These are phyloP conservation scores for Penicillium waksmanii DNA, from an alignment of 495 filamentous ascomycete species.

Conservation along the genomic window DNA sequence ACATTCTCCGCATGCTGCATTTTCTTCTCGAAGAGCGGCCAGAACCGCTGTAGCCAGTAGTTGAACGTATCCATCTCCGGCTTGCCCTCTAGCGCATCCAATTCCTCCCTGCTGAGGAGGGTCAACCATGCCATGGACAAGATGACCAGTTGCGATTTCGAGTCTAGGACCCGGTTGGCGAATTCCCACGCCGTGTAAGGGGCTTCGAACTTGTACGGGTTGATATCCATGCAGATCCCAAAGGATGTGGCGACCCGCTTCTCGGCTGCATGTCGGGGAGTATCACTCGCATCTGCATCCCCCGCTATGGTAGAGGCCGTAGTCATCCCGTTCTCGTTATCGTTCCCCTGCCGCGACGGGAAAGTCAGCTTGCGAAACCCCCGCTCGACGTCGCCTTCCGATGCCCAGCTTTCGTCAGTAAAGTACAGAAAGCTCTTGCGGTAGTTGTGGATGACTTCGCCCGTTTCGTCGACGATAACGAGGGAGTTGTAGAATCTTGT, in stretches of 20 bases:
- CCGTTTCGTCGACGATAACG: constrained; percentile 73
- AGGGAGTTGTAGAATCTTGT: constrained; percentile 77
- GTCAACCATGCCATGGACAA: constrained; percentile 91
- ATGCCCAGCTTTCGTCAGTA: constrained; percentile 90
- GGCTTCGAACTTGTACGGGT: constrained; percentile 75
- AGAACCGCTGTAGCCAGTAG: constrained; percentile 88
- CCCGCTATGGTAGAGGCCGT: not conserved
- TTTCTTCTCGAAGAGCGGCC: constrained; percentile 64
- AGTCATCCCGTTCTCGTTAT: not conserved
- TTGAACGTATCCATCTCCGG: constrained; percentile 81
- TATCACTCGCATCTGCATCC: constrained; percentile 2
- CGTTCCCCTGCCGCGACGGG: not conserved
- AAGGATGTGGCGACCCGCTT: constrained; percentile 62
- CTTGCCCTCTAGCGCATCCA: constrained; percentile 50
- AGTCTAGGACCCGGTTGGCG: constrained; percentile 72
- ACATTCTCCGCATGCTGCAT: constrained; percentile 44
- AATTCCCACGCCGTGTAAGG: constrained; percentile 85
- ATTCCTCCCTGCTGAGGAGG: constrained; percentile 46
- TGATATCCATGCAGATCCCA: constrained; percentile 83
- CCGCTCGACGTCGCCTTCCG: constrained; percentile 68
- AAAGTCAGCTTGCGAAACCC: constrained; percentile 45
- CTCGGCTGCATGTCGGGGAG: not conserved
- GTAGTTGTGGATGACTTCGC: constrained; percentile 78
- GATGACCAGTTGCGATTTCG: constrained; percentile 70
- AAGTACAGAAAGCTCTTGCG: constrained; percentile 89